phyloP scores from a whole-genome alignment of 805 yeast species.

The Brettanomyces bruxellensis region DNA sequence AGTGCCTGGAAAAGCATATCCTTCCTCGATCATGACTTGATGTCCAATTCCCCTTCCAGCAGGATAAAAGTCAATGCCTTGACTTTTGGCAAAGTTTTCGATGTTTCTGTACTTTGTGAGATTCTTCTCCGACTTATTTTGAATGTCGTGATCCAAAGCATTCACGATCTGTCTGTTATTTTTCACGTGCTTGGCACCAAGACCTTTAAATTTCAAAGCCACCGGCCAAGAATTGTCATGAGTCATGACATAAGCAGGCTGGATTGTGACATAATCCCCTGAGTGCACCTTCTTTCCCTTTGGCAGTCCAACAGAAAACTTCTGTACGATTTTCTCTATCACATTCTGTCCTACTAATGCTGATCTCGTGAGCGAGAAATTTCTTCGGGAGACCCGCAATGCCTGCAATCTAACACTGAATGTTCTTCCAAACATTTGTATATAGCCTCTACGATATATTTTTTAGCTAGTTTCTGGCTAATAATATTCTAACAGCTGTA shows the following conservation, averaged over 20 bases:
- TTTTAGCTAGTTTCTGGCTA: too few relatives aligned
- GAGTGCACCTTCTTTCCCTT: constrained; percentile 66
- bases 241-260: constrained; percentile 97
- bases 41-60: constrained; percentile 99
- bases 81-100: constrained; percentile 79
- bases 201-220: constrained; percentile 89
- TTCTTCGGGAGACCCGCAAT: constrained; percentile 2
- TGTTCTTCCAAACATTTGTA: too few relatives aligned
- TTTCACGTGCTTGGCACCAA: constrained; percentile 79
- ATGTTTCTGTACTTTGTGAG: constrained; percentile 81
- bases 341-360: constrained; percentile 59
- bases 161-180: constrained; percentile 89
- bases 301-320: constrained; percentile 80
- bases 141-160: constrained; percentile 97
- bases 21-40: constrained; percentile 98
- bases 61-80: constrained; percentile 93
- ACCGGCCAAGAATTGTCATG: constrained; percentile 99
- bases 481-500: background rate
- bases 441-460: too few relatives aligned
- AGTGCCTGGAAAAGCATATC: constrained; percentile 92
- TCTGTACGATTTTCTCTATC: constrained; percentile 93
- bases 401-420: too few relatives aligned
- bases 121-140: constrained; percentile 84
- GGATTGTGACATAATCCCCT: constrained; percentile 93
- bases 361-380: constrained; percentile 10